Conservation (phyloP, 208 protist genomes). For the Strigomonas culicis region DNA sequence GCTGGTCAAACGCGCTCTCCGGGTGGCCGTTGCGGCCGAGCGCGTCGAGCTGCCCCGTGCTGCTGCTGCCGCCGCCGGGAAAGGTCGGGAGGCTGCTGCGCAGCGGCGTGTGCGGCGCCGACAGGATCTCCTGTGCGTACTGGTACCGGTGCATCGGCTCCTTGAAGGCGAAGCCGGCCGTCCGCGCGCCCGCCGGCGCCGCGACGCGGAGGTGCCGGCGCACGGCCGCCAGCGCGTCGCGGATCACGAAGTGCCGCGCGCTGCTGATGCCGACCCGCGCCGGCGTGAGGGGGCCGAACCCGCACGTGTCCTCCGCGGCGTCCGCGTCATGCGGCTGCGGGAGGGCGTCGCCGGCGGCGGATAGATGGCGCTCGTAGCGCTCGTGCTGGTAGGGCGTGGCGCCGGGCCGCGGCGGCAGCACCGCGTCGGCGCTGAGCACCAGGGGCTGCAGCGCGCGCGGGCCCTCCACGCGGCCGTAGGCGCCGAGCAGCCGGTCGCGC, state of each 20-base stretch:
- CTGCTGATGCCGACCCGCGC: constrained; percentile 42
- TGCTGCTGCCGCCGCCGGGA: background rate
- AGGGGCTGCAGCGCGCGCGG: background rate
- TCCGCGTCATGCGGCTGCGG: no score
- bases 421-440: constrained; percentile 4
- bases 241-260: constrained; percentile 33
- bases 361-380: no score
- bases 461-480: constrained; percentile 28
- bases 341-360: no score
- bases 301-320: no score
- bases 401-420: no score
- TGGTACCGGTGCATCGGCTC: constrained; percentile 14
- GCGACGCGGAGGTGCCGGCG: constrained; percentile 43
- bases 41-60: no score
- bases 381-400: no score
- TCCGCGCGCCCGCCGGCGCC: constrained; percentile 8
- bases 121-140: constrained; percentile 14
- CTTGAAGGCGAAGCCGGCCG: constrained; percentile 16
- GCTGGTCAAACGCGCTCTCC: no score
- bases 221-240: constrained; percentile 41
- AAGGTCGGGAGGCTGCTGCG: background rate
- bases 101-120: no score
- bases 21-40: no score
- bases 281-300: constrained; percentile 16
- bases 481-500: constrained; percentile 52